Evolutionary conservation across 192 early-diverging fungal genomes (phyloP), one percentile per base, ranked within the genome.

Genomic region (Backusella sp.): DNA sequence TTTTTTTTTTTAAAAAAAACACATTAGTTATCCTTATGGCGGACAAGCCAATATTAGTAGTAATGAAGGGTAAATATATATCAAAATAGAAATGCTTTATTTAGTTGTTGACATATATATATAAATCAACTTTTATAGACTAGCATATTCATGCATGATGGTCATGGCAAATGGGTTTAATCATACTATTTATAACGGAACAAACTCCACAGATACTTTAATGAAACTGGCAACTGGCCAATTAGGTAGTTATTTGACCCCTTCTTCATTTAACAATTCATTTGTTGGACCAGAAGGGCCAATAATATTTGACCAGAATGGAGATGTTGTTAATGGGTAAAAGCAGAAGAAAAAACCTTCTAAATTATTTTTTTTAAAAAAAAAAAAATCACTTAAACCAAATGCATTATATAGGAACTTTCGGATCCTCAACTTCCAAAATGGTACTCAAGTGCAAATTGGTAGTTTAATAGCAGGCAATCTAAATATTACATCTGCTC

Each of bases 141-240:
- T 84, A 46, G 86, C 84, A 17, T 87, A 87, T 56, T 87, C 84
- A 11, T 87, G 86, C 66, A 84, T 87, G 84, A 85, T 87, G 86
- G 72, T 79, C 0, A 76, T 87, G 80, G 86, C 84, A 3, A 53
- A 75, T 9, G 84, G 82, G 1, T 87, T 87, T 53, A 83, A 80
- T 21, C 77, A 81, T 66, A 80, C 80, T 3, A 80, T 84, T 9
- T 66, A 79, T 3, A 85, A 85, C 34, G 68, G 53, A 59, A 66
- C 80, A 19, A 70, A 77, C 17, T 32, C 71, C 9, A 83, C 81
- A 12, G 30, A 66, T 28, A 56, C 77, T 15, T 23, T 78, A 26
- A 36, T 32, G 12, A 70, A 77, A 12, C 76, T 87, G 12, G 74
- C 81, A 1, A 30, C 11, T 14, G 84, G 86, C 0, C 73, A 77